These are phyloP conservation scores for Ascochyta koolunga DNA, from an alignment of 2,329 filamentous ascomycete genomes.

Conservation along the genomic window DNA sequence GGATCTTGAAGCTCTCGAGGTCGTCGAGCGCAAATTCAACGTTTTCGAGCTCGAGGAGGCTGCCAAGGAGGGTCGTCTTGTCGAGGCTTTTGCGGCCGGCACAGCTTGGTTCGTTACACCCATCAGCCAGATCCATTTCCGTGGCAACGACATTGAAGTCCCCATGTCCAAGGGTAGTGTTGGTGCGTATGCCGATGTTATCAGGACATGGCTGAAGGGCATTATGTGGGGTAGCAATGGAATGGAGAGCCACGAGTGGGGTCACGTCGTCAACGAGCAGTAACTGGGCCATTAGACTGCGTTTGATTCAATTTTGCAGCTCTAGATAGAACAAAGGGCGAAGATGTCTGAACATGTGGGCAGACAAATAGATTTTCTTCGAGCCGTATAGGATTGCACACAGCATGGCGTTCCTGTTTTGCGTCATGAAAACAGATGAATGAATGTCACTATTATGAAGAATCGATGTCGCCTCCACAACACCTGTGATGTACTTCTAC, in stretches of 20 bases:
- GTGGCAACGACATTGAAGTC: slow-evolving; percentile 51
- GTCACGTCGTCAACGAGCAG: slow-evolving; percentile 51
- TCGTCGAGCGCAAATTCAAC: slow-evolving; percentile 82
- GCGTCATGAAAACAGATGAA: slow-evolving; percentile 2
- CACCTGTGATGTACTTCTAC: too few relatives aligned
- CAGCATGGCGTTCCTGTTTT: slow-evolving; percentile 12
- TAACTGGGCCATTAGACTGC: slow-evolving; percentile 1
- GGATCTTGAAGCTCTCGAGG: slow-evolving; percentile 59
- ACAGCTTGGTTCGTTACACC: slow-evolving; percentile 69
- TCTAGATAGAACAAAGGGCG: background rate
- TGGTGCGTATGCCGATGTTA: slow-evolving; percentile 50
- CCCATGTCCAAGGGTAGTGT: slow-evolving; percentile 50
- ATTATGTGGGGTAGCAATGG: slow-evolving; percentile 57
- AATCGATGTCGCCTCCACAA: too few relatives aligned
- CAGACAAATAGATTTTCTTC: background rate
- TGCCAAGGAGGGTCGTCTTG: slow-evolving; percentile 72
- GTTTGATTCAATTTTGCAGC: background rate
- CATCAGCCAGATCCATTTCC: slow-evolving; percentile 54
- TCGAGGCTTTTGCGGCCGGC: slow-evolving; percentile 86
- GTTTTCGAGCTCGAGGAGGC: slow-evolving; percentile 80
- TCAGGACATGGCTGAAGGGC: slow-evolving; percentile 55
- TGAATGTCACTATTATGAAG: background rate
- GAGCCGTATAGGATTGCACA: slow-evolving; percentile 1
- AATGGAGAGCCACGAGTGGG: slow-evolving; percentile 55
- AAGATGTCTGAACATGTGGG: background rate